A percentile compares a stretch with the other conserved stretches of the same genome.
These are phyloP conservation scores for Boletus subparvulus DNA, from an alignment of 768 basidiomycete genomes.

Conservation along the genomic window DNA sequence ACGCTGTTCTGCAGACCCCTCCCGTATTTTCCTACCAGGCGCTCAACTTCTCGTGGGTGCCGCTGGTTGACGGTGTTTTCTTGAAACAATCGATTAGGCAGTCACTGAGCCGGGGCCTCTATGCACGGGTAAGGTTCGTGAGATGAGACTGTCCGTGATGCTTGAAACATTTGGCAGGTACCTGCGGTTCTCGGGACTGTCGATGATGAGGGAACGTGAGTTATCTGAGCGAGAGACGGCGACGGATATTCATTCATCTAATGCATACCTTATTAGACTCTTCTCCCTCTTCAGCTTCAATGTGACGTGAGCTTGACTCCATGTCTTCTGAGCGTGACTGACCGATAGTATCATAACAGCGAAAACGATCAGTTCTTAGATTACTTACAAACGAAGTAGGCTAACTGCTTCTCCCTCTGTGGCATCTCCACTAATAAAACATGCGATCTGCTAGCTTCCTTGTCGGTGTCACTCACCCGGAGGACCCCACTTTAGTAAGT, in stretches of 20 bases:
- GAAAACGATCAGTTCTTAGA: constrained; percentile 1
- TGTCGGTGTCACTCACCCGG: constrained; percentile 6
- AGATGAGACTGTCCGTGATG: not conserved
- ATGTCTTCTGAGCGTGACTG: not conserved
- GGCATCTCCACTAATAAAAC: not conserved
- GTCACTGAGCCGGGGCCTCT: constrained; percentile 27
- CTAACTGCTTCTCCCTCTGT: too few relatives aligned
- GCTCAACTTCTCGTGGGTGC: constrained; percentile 11
- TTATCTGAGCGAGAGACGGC: not conserved
- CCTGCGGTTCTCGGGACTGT: not conserved
- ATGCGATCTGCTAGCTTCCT: constrained; percentile 5
- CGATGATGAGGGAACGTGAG: constrained; percentile 4
- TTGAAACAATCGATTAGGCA: not conserved
- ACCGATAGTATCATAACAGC: not conserved
- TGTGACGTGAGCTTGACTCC: constrained; percentile 22
- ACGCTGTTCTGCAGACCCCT: constrained; percentile 10
- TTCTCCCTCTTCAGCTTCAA: constrained; percentile 19
- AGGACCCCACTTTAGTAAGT: constrained; percentile 2
- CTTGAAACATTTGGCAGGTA: not conserved
- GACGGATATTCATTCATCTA: too few relatives aligned
- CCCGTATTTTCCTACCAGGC: constrained; percentile 13
- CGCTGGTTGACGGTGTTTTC: constrained; percentile 6
- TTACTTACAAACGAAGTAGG: constrained; percentile 5
- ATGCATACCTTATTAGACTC: constrained; percentile 18
- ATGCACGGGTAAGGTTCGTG: constrained; percentile 23